Conservation (phyloP, 1,284 basidiomycete species). For the Tranzscheliella williamsii region DNA sequence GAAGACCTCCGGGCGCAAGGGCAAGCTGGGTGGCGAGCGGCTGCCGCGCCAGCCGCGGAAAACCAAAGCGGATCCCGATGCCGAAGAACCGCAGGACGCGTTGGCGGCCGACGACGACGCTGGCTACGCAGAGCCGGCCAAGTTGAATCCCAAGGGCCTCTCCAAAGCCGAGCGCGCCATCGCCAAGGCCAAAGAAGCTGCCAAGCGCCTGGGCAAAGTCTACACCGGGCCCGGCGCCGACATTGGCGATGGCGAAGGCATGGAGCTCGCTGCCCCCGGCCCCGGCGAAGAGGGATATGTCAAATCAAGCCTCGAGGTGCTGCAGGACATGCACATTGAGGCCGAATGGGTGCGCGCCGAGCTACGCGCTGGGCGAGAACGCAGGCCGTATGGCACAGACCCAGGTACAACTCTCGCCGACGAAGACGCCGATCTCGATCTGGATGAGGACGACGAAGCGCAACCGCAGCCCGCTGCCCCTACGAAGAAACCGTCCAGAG, state of each 20-base stretch:
- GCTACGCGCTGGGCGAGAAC: slow-evolving; percentile 24
- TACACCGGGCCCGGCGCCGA: slow-evolving; percentile 47
- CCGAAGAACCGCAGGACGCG: slow-evolving; percentile 57
- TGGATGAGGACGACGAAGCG: slow-evolving; percentile 6
- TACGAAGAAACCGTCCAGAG: slow-evolving; percentile 3
- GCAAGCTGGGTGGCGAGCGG: slow-evolving; percentile 50
- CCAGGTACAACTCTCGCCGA: slow-evolving; percentile 15
- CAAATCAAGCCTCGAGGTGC: slow-evolving; percentile 48
- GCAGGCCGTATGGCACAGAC: slow-evolving; percentile 31
- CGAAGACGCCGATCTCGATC: slow-evolving; percentile 3
- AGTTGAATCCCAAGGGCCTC: slow-evolving; percentile 25
- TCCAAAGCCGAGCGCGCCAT: slow-evolving; percentile 33
- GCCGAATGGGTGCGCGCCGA: slow-evolving; percentile 43
- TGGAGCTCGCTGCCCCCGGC: slow-evolving; percentile 20
- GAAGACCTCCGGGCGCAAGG: slow-evolving; percentile 61
- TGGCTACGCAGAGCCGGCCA: slow-evolving; percentile 1
- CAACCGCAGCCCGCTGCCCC: background rate
- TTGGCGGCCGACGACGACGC: slow-evolving; percentile 5
- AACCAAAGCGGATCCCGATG: slow-evolving; percentile 54
- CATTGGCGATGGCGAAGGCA: slow-evolving; percentile 51
- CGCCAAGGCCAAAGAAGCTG: slow-evolving; percentile 42
- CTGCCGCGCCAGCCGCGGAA: slow-evolving; percentile 35
- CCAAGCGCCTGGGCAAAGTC: slow-evolving; percentile 27
- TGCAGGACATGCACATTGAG: slow-evolving; percentile 42
- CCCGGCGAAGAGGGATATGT: slow-evolving; percentile 47